Evolutionary conservation across 805 yeast species (phyloP).

Genomic region (Blastobotrys chiropterorum): DNA sequence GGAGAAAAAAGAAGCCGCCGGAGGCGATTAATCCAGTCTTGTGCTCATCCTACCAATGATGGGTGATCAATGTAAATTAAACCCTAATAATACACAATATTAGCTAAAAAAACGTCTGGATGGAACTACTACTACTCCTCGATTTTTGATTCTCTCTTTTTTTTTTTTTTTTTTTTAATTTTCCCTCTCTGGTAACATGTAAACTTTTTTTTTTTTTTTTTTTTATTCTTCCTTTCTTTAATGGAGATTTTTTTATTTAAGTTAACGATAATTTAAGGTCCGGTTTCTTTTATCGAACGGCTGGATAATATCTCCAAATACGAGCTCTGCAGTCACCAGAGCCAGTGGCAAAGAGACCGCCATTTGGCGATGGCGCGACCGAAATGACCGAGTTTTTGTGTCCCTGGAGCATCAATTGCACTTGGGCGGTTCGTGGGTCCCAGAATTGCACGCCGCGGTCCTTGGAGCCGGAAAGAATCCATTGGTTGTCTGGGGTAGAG

Average conservation of each 20-base stretch:
- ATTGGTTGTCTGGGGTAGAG: conserved; percentile 86
- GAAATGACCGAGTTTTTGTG: conserved; percentile 93
- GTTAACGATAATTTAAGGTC: neutral
- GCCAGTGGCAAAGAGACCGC: conserved; percentile 93
- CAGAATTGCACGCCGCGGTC: conserved; percentile 96
- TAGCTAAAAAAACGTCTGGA: no score
- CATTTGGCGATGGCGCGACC: conserved; percentile 83
- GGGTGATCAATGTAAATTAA: no score
- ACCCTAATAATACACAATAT: no score
- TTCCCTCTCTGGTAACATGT: no score
- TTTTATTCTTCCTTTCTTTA: neutral
- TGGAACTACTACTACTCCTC: no score
- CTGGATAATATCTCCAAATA: conserved; percentile 66
- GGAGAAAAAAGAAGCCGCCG: no score
- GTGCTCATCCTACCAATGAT: no score
- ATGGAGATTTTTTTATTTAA: no score
- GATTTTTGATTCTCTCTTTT: conserved; percentile 1
- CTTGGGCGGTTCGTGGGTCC: conserved; percentile 90
- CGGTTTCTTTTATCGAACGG: conserved; percentile 9
- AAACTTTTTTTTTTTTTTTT: no score
- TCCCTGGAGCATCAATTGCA: conserved; percentile 92
- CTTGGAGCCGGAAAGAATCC: conserved; percentile 88
- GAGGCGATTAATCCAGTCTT: no score
- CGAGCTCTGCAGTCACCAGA: conserved; percentile 97
- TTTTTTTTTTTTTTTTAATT: neutral